Evolutionary conservation across 2,329 filamentous ascomycete genomes (phyloP), one percentile per base, ranked within the genome.

Genomic region (Verticillium nubilum): DNA sequence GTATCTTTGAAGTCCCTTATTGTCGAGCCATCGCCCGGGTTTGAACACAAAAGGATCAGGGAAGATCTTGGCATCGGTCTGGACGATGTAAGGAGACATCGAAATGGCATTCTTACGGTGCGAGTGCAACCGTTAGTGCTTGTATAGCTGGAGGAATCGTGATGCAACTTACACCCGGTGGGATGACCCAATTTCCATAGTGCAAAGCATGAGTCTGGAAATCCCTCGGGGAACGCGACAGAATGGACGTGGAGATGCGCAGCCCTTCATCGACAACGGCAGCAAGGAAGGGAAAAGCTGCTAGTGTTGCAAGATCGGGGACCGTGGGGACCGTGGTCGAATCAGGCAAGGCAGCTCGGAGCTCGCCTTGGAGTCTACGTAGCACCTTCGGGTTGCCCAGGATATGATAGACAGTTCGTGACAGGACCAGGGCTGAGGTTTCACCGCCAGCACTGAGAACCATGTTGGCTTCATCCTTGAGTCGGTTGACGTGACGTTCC

Each of bases 361-460:
- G 68, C 61, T 74, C 73, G 59, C 73, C 70, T n/a, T 72, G 70
- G 15, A 75, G 67, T 57, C 65, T 67, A 27, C 64, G 66, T 19
- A 74, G 65, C 10, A 67, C 69, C 28, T 62, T 61, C 0, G 70
- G 72, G 7, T 67, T 67, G 58, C 70, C 65, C 7, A 74, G 62
- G 28, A 76, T 67, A 60, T 76, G 72, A 60, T 73, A 75, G 6
- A 69, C 69, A 17, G 72, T 68, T 26, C 73, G 58, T 2, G 71
- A 67, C n/a, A 74, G 67, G 5, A 70, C 67, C 68, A 71, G 72
- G 1, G 71, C 72, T 26, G 76, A 77, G 4, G 76, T 78, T 60
- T 87, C 85, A 13, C 83, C 74, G 1, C 83, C 84, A 0, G 83
- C 84, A 1, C 85, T 71, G 53, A 86, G 78, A 60, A 86, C 64